Conservation (phyloP, 228 moss, liverwort and hornwort species). For the Sphagnum fallax region DNA sequence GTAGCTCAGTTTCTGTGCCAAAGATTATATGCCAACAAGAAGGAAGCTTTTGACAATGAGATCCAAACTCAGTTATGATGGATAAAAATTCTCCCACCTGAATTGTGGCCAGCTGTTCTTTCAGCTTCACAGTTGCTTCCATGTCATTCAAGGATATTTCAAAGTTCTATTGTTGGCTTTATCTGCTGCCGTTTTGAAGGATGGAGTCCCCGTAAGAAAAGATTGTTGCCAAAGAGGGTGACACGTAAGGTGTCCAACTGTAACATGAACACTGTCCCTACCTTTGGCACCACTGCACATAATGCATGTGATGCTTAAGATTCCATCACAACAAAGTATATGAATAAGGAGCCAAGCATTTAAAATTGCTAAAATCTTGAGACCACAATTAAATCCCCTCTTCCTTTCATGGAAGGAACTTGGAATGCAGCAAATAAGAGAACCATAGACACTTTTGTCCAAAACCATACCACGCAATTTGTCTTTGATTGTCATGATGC, state of each 20-base stretch:
- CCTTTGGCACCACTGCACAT: conserved; percentile 62
- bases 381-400: background rate
- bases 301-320: background rate
- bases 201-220: conserved; percentile 44
- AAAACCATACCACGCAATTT: conserved; percentile 45
- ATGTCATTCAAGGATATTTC: background rate
- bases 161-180: conserved; percentile 38
- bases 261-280: conserved; percentile 61
- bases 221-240: conserved; percentile 71
- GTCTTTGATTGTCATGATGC: conserved; percentile 52
- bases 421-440: background rate
- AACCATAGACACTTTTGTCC: background rate
- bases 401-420: background rate
- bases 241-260: conserved; percentile 40
- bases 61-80: too few relatives aligned
- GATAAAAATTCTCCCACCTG: too few relatives aligned
- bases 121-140: too few relatives aligned
- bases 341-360: background rate
- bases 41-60: too few relatives aligned
- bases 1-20: too few relatives aligned
- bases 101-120: too few relatives aligned
- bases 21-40: too few relatives aligned
- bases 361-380: background rate
- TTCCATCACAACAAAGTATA: background rate
- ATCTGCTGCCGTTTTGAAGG: conserved; percentile 24